phyloP scores from a whole-genome alignment of 192 early-diverging fungal genomes.

The Linnemannia zychae region DNA sequence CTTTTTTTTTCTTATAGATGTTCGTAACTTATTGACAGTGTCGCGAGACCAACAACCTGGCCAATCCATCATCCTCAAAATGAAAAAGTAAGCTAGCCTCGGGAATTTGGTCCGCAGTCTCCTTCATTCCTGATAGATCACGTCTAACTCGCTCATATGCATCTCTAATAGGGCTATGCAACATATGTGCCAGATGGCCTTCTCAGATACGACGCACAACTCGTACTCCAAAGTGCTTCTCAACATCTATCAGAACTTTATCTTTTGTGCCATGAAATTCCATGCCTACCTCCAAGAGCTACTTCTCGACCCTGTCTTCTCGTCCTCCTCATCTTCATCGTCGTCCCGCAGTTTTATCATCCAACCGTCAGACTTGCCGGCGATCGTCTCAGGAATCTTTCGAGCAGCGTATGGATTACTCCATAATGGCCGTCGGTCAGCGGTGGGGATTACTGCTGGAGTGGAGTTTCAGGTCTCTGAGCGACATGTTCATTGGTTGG shows the following conservation, averaged over 20 bases:
- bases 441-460: slow-evolving; percentile 14
- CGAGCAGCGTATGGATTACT: slow-evolving; percentile 27
- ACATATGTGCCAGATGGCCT: slow-evolving; percentile 73
- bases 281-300: slow-evolving; percentile 48
- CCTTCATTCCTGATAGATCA: not conserved
- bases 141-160: not conserved
- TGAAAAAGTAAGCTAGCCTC: slow-evolving; percentile 37
- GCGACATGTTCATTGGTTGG: slow-evolving; percentile 50
- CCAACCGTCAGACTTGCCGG: slow-evolving; percentile 5
- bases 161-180: slow-evolving; percentile 64
- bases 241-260: slow-evolving; percentile 86
- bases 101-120: not conserved
- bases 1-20: slow-evolving; percentile 10
- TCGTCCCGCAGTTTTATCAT: slow-evolving; percentile 3
- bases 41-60: slow-evolving; percentile 30
- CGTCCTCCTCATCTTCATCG: not conserved
- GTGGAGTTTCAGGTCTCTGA: slow-evolving; percentile 24
- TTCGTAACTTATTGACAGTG: slow-evolving; percentile 41
- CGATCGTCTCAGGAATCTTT: slow-evolving; percentile 27
- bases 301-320: slow-evolving; percentile 26
- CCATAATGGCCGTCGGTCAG: slow-evolving; percentile 34
- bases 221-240: slow-evolving; percentile 70
- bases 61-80: slow-evolving; percentile 32
- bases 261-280: slow-evolving; percentile 80
- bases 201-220: slow-evolving; percentile 75